A percentile compares a stretch with the other conserved stretches of the same genome.
These are phyloP conservation scores for Xenosphaeropsis pyriputrescens DNA, from an alignment of 2,329 filamentous ascomycete genomes.

Conservation along the genomic window DNA sequence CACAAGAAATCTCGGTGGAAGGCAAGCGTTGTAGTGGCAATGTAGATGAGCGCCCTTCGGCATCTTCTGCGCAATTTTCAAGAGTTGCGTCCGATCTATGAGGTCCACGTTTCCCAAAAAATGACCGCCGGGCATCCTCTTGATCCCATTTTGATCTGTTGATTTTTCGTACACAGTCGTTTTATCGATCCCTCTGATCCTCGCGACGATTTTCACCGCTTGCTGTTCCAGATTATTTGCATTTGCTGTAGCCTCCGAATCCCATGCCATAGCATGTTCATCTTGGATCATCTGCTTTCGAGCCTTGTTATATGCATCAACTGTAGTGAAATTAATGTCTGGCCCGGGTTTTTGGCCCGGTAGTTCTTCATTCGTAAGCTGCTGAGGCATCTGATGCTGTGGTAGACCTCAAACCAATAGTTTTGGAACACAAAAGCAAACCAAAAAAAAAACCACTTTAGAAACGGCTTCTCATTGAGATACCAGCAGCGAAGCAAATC, in stretches of 20 bases:
- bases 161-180: constrained; percentile 9
- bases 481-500: too few species aligned
- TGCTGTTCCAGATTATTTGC: constrained; percentile 13
- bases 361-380: too few species aligned
- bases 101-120: constrained; percentile 39
- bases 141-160: constrained; percentile 11
- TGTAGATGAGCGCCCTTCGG: constrained; percentile 64
- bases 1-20: constrained; percentile 46
- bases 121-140: constrained; percentile 30
- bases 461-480: too few species aligned
- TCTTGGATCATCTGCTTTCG: constrained; percentile 5
- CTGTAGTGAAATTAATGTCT: background rate
- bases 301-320: constrained; percentile 1
- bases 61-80: constrained; percentile 38
- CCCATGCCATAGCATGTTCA: constrained; percentile 14
- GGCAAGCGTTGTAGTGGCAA: constrained; percentile 65
- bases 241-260: constrained; percentile 9
- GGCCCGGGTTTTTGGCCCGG: too few species aligned
- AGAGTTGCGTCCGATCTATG: constrained; percentile 40
- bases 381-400: too few species aligned
- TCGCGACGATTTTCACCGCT: constrained; percentile 12
- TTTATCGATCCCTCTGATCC: background rate
- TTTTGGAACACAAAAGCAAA: too few species aligned
- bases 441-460: too few species aligned
- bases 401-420: too few species aligned